Conservation (phyloP, 768 basidiomycete genomes). For the Daedalea quercina region DNA sequence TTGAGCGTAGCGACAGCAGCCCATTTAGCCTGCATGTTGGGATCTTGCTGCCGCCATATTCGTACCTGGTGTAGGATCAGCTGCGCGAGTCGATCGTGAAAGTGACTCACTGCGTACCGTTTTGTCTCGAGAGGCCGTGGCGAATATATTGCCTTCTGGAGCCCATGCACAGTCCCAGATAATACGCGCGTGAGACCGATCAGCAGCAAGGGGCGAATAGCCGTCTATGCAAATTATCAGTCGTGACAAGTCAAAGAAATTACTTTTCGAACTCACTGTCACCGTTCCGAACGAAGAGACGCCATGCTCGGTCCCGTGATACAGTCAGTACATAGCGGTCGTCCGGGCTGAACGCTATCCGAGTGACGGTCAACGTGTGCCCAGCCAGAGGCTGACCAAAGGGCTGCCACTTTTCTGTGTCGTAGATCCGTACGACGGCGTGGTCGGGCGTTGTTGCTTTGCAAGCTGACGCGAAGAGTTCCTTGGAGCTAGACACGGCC, state of each 20-base stretch:
- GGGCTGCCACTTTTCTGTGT: slow-evolving; percentile 61
- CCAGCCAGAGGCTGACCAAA: slow-evolving; percentile 73
- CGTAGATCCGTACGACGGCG: slow-evolving; percentile 81
- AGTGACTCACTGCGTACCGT: slow-evolving; percentile 40
- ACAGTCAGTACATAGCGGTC: slow-evolving; percentile 76
- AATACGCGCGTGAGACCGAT: slow-evolving; percentile 87
- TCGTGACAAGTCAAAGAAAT: not conserved
- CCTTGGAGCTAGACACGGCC: slow-evolving; percentile 61
- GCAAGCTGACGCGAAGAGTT: slow-evolving; percentile 83
- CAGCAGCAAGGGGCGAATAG: slow-evolving; percentile 54
- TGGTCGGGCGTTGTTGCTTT: slow-evolving; percentile 85
- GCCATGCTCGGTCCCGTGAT: slow-evolving; percentile 90
- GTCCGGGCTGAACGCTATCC: slow-evolving; percentile 84
- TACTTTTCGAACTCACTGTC: slow-evolving; percentile 6
- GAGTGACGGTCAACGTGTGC: slow-evolving; percentile 85
- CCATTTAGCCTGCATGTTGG: slow-evolving; percentile 40
- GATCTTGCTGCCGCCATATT: slow-evolving; percentile 55
- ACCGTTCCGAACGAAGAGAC: slow-evolving; percentile 49
- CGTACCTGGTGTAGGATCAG: slow-evolving; percentile 56
- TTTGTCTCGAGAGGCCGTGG: slow-evolving; percentile 93
- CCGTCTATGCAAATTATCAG: slow-evolving; percentile 26
- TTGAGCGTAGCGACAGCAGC: slow-evolving; percentile 52
- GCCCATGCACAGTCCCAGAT: slow-evolving; percentile 97
- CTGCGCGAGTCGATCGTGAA: not conserved
- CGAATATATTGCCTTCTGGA: slow-evolving; percentile 69